Conservation (phyloP, 371 early-diverging fungal genomes). For the Cokeromyces recurvatus region DNA sequence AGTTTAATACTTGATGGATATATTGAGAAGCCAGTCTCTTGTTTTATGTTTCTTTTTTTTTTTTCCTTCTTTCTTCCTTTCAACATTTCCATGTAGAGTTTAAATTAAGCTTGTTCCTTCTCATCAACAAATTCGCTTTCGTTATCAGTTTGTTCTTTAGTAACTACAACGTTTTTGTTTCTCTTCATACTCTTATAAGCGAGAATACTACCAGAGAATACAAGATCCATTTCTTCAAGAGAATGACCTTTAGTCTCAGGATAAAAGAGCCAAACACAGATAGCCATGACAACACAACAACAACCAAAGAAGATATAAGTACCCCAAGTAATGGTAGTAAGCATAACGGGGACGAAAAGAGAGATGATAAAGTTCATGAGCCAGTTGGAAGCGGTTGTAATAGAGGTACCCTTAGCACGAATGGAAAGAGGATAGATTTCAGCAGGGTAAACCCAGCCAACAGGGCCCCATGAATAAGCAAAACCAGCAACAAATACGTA, state of each 20-base stretch:
- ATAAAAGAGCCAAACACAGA: slow-evolving; percentile 37
- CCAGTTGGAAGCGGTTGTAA: slow-evolving; percentile 70
- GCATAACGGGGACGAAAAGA: slow-evolving; percentile 40
- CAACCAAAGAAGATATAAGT: slow-evolving; percentile 60
- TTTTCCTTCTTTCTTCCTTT: too few relatives aligned
- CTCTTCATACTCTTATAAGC: slow-evolving; percentile 19
- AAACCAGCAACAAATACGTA: slow-evolving; percentile 49
- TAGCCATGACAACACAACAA: slow-evolving; percentile 38
- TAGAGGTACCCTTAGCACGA: slow-evolving; percentile 46
- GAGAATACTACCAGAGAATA: slow-evolving; percentile 37
- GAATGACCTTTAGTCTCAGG: slow-evolving; percentile 58
- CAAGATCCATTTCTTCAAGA: slow-evolving; percentile 56
- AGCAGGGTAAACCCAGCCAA: slow-evolving; percentile 57
- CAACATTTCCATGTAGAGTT: too few relatives aligned
- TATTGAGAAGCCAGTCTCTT: too few relatives aligned
- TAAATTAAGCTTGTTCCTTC: too few relatives aligned
- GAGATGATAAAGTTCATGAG: slow-evolving; percentile 48
- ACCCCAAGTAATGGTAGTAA: slow-evolving; percentile 42
- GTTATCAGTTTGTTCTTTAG: too few relatives aligned
- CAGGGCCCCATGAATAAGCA: slow-evolving; percentile 50
- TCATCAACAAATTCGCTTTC: too few relatives aligned
- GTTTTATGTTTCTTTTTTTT: too few relatives aligned
- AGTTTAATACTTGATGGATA: too few relatives aligned
- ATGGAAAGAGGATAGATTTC: slow-evolving; percentile 58
- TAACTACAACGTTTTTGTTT: too few relatives aligned